phyloP scores from a whole-genome alignment of 768 basidiomycete species.

The Podaxis sp. region DNA sequence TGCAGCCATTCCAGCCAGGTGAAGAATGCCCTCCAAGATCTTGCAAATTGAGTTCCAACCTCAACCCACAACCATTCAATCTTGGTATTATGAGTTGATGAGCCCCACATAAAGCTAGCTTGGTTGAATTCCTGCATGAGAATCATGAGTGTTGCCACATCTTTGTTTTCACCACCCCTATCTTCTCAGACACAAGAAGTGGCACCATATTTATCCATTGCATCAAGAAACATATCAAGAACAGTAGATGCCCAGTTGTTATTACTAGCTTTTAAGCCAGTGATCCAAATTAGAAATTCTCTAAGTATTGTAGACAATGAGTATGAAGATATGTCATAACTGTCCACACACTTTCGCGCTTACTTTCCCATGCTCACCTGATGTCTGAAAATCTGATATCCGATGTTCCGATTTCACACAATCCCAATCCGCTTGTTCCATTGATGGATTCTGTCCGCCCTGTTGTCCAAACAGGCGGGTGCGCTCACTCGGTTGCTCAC shows the following conservation, averaged over 20 bases:
- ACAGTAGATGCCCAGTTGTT: slow-evolving; percentile 29
- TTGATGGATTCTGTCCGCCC: too few relatives aligned
- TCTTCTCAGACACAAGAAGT: slow-evolving; percentile 34
- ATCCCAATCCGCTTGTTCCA: too few relatives aligned
- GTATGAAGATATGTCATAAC: too few relatives aligned
- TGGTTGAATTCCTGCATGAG: slow-evolving; percentile 9
- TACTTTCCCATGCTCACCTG: too few relatives aligned
- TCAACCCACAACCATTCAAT: slow-evolving; percentile 45
- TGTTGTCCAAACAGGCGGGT: too few relatives aligned
- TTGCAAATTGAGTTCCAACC: slow-evolving; percentile 35
- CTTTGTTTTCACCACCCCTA: slow-evolving; percentile 34
- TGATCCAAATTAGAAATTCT: too few relatives aligned
- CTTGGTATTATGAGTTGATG: slow-evolving; percentile 36
- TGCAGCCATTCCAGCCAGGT: slow-evolving; percentile 30
- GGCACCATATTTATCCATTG: slow-evolving; percentile 20
- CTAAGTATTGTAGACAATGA: too few relatives aligned
- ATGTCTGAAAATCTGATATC: too few relatives aligned
- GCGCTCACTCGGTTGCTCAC: too few relatives aligned
- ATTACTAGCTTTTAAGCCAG: too few relatives aligned
- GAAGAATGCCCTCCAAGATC: slow-evolving; percentile 41
- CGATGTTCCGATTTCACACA: too few relatives aligned
- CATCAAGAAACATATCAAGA: slow-evolving; percentile 23
- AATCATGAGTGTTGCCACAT: slow-evolving; percentile 36
- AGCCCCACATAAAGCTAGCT: slow-evolving; percentile 30
- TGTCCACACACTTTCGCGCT: too few relatives aligned